Evolutionary conservation across 306 rosid species (phyloP).

Genomic region (Aeschynomene evenia): DNA sequence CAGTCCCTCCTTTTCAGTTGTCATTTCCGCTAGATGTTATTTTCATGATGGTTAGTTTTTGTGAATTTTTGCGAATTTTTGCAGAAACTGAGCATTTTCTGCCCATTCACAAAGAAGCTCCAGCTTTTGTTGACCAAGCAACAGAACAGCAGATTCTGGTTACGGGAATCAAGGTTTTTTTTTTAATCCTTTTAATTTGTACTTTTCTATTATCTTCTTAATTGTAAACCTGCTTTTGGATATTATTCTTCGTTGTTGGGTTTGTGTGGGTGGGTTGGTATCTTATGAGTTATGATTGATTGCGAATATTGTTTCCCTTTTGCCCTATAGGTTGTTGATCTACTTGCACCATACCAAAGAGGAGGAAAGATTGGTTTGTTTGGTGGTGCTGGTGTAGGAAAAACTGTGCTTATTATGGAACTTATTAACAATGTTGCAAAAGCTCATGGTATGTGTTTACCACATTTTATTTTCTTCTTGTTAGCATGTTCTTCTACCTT

Average conservation of each 20-base stretch:
- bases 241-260: background rate
- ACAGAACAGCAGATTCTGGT: slow-evolving; percentile 90
- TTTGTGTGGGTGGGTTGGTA: background rate
- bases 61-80: slow-evolving; percentile 20
- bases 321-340: slow-evolving; percentile 74
- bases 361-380: slow-evolving; percentile 99
- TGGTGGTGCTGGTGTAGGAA: slow-evolving; percentile 99
- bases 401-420: slow-evolving; percentile 98
- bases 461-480: background rate
- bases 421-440: slow-evolving; percentile 96
- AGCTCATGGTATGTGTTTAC: slow-evolving; percentile 69
- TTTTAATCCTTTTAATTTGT: background rate
- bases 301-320: background rate
- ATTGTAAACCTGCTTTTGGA: background rate
- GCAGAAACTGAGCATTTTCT: slow-evolving; percentile 82
- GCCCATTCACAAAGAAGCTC: slow-evolving; percentile 98
- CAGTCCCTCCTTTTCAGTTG: too few relatives aligned
- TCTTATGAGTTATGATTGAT: background rate
- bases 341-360: slow-evolving; percentile 97
- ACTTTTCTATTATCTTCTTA: background rate
- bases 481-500: background rate
- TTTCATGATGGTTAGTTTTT: too few relatives aligned
- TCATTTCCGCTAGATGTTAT: too few relatives aligned
- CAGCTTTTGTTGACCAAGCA: slow-evolving; percentile 91
- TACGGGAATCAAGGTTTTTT: slow-evolving; percentile 83